Base-by-base conservation (phyloP, 2,329 filamentous ascomycete species). In the Claviceps pusilla region DNA sequence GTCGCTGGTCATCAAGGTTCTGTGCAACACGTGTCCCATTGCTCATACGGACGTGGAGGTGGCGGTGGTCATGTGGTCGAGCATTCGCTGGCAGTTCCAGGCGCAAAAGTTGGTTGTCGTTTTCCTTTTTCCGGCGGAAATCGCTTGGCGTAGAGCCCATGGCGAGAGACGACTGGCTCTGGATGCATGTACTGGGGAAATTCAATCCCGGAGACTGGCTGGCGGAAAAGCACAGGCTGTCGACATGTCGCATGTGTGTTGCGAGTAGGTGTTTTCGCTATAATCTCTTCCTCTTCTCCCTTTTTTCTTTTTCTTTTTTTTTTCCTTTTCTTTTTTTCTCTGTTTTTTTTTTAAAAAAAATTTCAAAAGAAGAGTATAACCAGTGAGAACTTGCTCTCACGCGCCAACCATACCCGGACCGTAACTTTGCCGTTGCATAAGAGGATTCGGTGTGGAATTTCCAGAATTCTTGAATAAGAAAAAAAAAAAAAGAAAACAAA, bases 361-460 rank as follows among this genome's bases (percentile, higher is more conserved):
- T 19, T 19, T n/a, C 9, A n/a, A 10, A n/a, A 11, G 47, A 29
- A 43, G 7, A 16, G 4, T 29, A 48, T 43, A 7, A 19, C 7
- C 46, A 33, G 46, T 4, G 10, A 29, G 7, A 33, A 33, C 9
- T 10, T 11, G 7, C 1, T 48, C 46, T 72, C 73, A 82, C 64
- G 74, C 78, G 57, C 76, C 76, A 55, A 79, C 75, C 73, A 79
- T 78, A 54, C 78, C 78, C 54, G 78, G 74, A 33, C 78, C 76
- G 61, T 80, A 81, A 63, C 73, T 76, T 62, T 75, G 71, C 57
- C 76, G 73, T 51, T 74, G 74, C 60, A 73, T 69, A 51, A 69
- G 68, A 11, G 72, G 66, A 55, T 71, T 73, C 39, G 69, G 67
- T 37, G 73, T 69, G 52, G 71, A 65, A 54, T 66, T 72, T 51